Evolutionary conservation across 208 protist genomes (phyloP).

Genomic region (Wallacemonas sp.): DNA sequence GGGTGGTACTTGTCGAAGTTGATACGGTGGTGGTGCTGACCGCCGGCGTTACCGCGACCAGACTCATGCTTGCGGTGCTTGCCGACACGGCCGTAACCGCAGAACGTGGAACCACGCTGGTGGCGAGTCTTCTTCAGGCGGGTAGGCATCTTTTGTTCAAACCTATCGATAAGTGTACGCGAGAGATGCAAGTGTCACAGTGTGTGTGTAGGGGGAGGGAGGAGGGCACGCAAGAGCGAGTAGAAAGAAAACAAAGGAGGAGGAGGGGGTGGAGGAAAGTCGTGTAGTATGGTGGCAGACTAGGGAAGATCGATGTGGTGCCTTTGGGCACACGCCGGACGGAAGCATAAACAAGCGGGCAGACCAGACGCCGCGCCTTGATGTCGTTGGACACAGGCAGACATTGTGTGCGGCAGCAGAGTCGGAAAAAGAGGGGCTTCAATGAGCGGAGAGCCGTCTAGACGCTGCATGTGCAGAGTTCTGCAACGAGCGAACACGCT

Average conservation of each 20-base stretch:
- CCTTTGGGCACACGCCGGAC: too few relatives aligned
- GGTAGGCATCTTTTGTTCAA: conserved; percentile 77
- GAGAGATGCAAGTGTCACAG: too few relatives aligned
- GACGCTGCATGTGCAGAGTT: too few relatives aligned
- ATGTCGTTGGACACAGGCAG: too few relatives aligned
- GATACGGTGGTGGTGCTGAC: conserved; percentile 99
- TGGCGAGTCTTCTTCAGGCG: conserved; percentile 93
- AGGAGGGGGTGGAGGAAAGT: background rate
- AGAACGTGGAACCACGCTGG: conserved; percentile 91
- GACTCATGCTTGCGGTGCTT: conserved; percentile 99
- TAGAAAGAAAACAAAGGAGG: conserved; percentile 1
- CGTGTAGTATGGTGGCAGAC: background rate
- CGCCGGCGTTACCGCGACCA: conserved; percentile 99
- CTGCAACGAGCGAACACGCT: too few relatives aligned
- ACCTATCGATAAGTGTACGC: background rate
- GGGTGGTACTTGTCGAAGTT: conserved; percentile 99
- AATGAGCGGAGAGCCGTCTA: too few relatives aligned
- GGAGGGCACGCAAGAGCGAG: conserved; percentile 4
- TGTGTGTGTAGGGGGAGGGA: background rate
- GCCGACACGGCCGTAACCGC: conserved; percentile 94
- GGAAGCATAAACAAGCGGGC: too few relatives aligned
- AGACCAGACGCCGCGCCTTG: too few relatives aligned
- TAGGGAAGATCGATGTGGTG: too few relatives aligned
- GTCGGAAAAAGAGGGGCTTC: too few relatives aligned
- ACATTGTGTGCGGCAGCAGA: too few relatives aligned